phyloP scores from a whole-genome alignment of 2,329 filamentous ascomycete genomes.

The Dothideomycetidae sp. region DNA sequence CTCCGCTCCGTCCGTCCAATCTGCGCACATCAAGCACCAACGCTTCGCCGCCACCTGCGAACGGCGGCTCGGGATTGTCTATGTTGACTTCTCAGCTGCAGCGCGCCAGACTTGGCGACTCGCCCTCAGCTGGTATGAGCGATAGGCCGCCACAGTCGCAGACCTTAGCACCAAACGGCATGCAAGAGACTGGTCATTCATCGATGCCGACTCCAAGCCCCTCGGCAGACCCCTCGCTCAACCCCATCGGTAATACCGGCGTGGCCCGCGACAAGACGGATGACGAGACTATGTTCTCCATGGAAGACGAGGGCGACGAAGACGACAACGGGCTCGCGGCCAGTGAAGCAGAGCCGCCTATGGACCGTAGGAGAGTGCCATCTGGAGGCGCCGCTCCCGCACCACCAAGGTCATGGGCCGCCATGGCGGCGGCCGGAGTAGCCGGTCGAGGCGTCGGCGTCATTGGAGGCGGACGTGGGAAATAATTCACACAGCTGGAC shows the following conservation, averaged over 20 bases:
- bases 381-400: no score
- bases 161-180: constrained; percentile 8
- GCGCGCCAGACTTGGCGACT: constrained; percentile 23
- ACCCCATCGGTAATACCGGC: constrained; percentile 14
- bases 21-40: constrained; percentile 37
- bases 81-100: constrained; percentile 44
- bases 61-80: constrained; percentile 42
- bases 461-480: constrained; percentile 4
- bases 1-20: constrained; percentile 38
- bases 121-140: constrained; percentile 10
- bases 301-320: constrained; percentile 33
- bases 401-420: background rate
- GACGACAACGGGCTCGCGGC: constrained; percentile 39
- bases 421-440: background rate
- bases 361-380: background rate
- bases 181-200: constrained; percentile 11
- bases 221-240: constrained; percentile 1
- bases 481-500: no score
- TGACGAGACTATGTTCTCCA: constrained; percentile 21
- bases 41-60: constrained; percentile 27
- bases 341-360: constrained; percentile 5
- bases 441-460: constrained; percentile 1
- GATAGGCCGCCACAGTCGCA: constrained; percentile 12
- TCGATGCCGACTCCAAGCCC: constrained; percentile 10
- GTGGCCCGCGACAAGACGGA: constrained; percentile 18